Base-by-base conservation (phyloP, 371 early-diverging fungal genomes). In the Zychaea mexicana region DNA sequence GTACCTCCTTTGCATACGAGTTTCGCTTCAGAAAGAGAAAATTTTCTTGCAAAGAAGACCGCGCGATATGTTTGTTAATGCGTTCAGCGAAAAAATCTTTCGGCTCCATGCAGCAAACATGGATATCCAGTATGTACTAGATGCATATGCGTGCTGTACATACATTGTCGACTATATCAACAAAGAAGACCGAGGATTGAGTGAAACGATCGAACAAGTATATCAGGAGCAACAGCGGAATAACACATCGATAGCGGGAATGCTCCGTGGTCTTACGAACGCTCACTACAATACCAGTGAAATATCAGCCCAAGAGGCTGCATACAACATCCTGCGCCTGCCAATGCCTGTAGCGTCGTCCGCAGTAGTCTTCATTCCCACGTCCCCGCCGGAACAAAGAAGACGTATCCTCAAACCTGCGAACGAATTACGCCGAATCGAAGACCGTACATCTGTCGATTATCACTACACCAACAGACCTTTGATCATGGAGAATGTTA, bases 111-210 rank as follows among this genome's bases (percentile, higher is more conserved):
- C 21, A 6, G 49, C 49, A 49, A 49, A 17, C 21, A 49, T 49
- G 49, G 49, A 49, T n/a, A 49, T 49, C 49, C 49, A 49, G 24
- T 49, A 21, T 49, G 49, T 49, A 8, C 49, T 49, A 7, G 49
- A 49, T 49, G 49, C 24, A 8, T 49, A 21, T n/a, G 49, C 49
- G n/a, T 49, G 49, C 19, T 49, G 49, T 19, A 19, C 49, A 21
- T 49, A 49, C 49, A 49, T 49, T 24, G 49, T 49, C n/a, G 49
- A 24, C 19, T 49, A 49, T 24, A 49, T 49, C 24, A 49, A 49
- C 24, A 24, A 49, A n/a, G 6, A 8, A 6, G 49, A 49, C 24
- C 8, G 49, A 21, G 49, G 49, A 8, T 9, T 49, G 49, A 49
- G 49, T 24, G n/a, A 17, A 17, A 49, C n/a, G 49, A 6, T 24